Percentiles rank a stretch among this genome's conserved stretches.
These are phyloP conservation scores for Flaveria trinervia DNA, from an alignment of 129 eudicot genomes.

Conservation along the genomic window DNA sequence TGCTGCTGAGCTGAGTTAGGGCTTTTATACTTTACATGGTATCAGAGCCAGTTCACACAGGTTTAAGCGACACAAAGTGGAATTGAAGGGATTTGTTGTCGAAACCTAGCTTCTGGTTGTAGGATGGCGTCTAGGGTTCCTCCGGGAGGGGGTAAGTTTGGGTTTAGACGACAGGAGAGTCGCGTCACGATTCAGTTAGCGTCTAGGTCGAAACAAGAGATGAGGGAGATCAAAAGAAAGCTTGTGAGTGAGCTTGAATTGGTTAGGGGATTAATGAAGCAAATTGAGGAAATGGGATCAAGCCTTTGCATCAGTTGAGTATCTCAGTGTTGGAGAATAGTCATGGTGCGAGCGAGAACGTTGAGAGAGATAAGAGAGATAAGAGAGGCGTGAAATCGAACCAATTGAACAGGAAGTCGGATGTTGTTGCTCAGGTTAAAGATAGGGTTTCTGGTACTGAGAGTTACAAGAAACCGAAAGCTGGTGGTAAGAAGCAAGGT, in stretches of 20 bases:
- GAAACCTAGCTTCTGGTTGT: constrained; percentile 36
- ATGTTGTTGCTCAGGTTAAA: constrained; percentile 54
- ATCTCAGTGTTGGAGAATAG: constrained; percentile 51
- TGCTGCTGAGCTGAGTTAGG: constrained; percentile 27
- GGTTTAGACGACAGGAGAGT: constrained; percentile 50
- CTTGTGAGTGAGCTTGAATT: constrained; percentile 69
- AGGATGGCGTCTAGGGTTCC: constrained; percentile 36
- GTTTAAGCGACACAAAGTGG: constrained; percentile 6
- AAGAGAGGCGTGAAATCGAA: constrained; percentile 66
- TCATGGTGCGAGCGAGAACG: constrained; percentile 37
- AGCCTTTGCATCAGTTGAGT: constrained; percentile 54
- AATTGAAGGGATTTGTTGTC: constrained; percentile 3
- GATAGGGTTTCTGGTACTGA: constrained; percentile 56
- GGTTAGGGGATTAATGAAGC: constrained; percentile 66
- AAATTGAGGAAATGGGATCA: constrained; percentile 58
- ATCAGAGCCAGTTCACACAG: constrained; percentile 30
- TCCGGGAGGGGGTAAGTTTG: constrained; percentile 47
- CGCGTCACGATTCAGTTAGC: constrained; percentile 59
- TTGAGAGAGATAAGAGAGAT: constrained; percentile 69
- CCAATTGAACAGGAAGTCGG: constrained; percentile 58
- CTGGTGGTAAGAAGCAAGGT: constrained; percentile 49
- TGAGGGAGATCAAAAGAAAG: constrained; percentile 59
- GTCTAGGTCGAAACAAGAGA: constrained; percentile 60
- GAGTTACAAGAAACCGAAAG: constrained; percentile 55
- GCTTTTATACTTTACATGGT: constrained; percentile 43